Evolutionary conservation across 129 eudicot genomes (phyloP).

Genomic region (Kitagawia praeruptora): DNA sequence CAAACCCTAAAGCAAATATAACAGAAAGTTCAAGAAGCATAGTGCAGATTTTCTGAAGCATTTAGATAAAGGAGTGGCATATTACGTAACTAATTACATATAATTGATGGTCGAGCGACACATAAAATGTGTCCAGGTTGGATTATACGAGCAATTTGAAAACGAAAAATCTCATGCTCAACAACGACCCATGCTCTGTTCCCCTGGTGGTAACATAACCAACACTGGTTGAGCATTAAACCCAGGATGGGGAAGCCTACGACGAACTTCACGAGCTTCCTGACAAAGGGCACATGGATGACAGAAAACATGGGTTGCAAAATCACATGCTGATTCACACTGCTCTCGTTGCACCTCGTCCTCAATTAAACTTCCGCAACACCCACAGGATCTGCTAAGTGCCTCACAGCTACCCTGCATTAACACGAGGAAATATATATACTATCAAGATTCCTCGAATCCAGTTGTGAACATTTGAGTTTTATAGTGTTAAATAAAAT

Average conservation of each 20-base stretch:
- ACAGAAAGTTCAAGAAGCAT: neutral
- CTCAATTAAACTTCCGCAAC: slow-evolving; percentile 53
- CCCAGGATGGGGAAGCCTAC: slow-evolving; percentile 90
- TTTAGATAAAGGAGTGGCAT: neutral
- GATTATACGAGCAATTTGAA: neutral
- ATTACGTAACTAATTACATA: neutral
- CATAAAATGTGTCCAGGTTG: neutral
- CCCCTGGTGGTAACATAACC: slow-evolving; percentile 74
- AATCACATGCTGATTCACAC: slow-evolving; percentile 73
- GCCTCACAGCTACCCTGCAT: slow-evolving; percentile 91
- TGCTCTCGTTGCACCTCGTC: slow-evolving; percentile 70
- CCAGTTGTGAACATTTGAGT: neutral
- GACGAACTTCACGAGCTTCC: slow-evolving; percentile 94
- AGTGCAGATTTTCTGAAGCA: neutral
- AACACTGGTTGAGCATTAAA: slow-evolving; percentile 49
- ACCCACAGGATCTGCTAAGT: slow-evolving; percentile 59
- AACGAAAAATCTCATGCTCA: slow-evolving; percentile 11
- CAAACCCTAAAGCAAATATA: neutral
- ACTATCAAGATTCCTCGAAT: neutral
- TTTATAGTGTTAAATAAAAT: neutral
- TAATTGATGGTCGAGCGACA: slow-evolving; percentile 4
- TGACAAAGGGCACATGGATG: slow-evolving; percentile 95
- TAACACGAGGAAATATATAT: neutral
- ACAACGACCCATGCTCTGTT: slow-evolving; percentile 71
- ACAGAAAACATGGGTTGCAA: slow-evolving; percentile 77